These are phyloP conservation scores for Kwoniella bestiolae DNA, from an alignment of 768 basidiomycete species.

Conservation along the genomic window DNA sequence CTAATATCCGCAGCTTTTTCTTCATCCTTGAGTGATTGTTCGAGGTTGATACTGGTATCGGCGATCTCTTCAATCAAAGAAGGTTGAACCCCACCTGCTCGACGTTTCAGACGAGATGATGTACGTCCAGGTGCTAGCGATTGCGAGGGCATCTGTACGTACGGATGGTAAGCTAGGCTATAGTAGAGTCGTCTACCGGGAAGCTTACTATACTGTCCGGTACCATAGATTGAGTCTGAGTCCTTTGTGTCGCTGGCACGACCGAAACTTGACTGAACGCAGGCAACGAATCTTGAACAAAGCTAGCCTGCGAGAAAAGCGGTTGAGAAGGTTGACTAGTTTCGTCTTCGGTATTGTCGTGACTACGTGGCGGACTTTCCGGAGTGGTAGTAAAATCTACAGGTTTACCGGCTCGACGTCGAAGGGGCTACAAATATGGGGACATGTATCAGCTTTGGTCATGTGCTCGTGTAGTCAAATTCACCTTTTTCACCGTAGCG, in stretches of 20 bases:
- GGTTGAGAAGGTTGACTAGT: slow-evolving; percentile 22
- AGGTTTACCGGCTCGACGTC: slow-evolving; percentile 18
- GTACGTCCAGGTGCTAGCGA: not conserved
- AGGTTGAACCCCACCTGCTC: slow-evolving; percentile 25
- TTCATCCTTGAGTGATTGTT: slow-evolving; percentile 26
- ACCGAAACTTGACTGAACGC: slow-evolving; percentile 1
- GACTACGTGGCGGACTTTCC: slow-evolving; percentile 16
- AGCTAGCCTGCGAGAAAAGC: slow-evolving; percentile 13
- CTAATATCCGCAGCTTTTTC: slow-evolving; percentile 35
- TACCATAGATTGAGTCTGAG: slow-evolving; percentile 20
- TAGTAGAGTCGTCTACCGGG: too few relatives aligned
- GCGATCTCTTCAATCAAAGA: slow-evolving; percentile 26
- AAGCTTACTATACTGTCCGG: slow-evolving; percentile 19
- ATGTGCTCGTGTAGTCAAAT: not conserved
- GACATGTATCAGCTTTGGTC: not conserved
- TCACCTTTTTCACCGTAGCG: slow-evolving; percentile 25
- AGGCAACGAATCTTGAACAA: slow-evolving; percentile 16
- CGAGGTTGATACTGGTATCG: slow-evolving; percentile 21
- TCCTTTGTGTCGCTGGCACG: not conserved
- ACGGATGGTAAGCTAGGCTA: not conserved
- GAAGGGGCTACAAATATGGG: slow-evolving; percentile 9
- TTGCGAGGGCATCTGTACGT: slow-evolving; percentile 15
- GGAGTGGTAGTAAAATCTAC: slow-evolving; percentile 10
- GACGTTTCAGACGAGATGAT: slow-evolving; percentile 30
- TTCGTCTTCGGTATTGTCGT: slow-evolving; percentile 9